Base-by-base conservation (phyloP, 2,329 filamentous ascomycete genomes). In the Arthrobotrys musiformis region DNA sequence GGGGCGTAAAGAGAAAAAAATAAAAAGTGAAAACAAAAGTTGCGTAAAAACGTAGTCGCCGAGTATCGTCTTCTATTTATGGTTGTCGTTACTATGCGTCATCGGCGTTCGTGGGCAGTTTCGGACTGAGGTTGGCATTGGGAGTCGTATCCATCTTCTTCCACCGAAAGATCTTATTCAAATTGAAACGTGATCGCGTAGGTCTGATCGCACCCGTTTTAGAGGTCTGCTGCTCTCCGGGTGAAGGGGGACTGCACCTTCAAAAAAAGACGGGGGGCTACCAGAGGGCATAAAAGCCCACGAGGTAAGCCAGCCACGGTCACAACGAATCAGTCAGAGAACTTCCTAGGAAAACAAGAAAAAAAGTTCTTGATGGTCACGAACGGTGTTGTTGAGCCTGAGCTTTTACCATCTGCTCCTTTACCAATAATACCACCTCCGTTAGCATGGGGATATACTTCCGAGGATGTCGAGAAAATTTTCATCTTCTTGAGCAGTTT, bases 301-400 rank as follows among this genome's bases (percentile, higher is more conserved):
- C 28, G 46, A 28, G 64, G 56, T 60, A 64, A 64, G 72, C 72
- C 64, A 70, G 70, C 72, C 72, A 76, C 72, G 58, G 48, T 70
- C 72, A 76, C 58, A 70, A 76, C 72, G 72, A 76, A 76, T 76
- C 72, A 76, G 72, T 76, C 72, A 64, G 64, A 70, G 72, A 76
- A 76, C 72, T 76, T 76, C 24, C 72, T 76, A 76, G 72, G 72
- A 42, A 76, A 76, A 70, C 72, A 70, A 58, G 66, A 70, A 76
- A 76, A 76, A 70, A 76, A 76, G 66, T 76, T 76, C 72, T 70
- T 76, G 66, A 76, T 70, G 72, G 72, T 76, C 72, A 76, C 72
- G 72, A 76, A 76, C 72, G 72, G 72, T 70, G 72, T 76, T 76
- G 72, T 76, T 70, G 72, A 76, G 64, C 72, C 72, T 76, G 72